These are phyloP conservation scores for Thalassiosira ordinaria DNA, from an alignment of 352 stramenopile species.

Conservation along the genomic window DNA sequence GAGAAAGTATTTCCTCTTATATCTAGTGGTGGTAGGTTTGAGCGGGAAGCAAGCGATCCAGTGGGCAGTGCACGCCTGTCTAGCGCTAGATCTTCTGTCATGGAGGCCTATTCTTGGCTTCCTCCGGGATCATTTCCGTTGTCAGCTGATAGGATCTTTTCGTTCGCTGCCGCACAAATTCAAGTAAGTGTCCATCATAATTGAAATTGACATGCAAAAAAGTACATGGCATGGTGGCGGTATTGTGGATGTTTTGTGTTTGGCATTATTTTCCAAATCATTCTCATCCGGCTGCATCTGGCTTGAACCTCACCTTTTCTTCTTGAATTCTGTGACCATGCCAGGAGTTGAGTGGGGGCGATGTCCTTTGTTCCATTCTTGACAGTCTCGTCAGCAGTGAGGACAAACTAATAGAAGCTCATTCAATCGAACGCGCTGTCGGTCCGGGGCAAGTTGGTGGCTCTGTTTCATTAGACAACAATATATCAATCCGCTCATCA, in stretches of 20 bases:
- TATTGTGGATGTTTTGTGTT: no score
- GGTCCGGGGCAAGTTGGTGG: constrained; percentile 67
- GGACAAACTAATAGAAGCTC: constrained; percentile 80
- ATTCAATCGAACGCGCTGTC: constrained; percentile 63
- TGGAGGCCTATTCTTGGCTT: constrained; percentile 86
- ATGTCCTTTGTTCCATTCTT: constrained; percentile 81
- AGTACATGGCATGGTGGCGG: no score
- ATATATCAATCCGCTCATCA: constrained; percentile 68
- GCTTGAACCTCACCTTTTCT: no score
- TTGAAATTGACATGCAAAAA: no score
- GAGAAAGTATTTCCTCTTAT: constrained; percentile 81
- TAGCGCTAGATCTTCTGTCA: constrained; percentile 78
- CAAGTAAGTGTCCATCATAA: no score
- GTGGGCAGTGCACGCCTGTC: constrained; percentile 64
- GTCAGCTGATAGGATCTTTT: constrained; percentile 83
- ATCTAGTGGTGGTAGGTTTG: constrained; percentile 71
- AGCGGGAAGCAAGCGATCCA: constrained; percentile 47
- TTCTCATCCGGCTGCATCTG: no score
- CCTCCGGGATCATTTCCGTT: constrained; percentile 85
- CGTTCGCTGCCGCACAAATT: constrained; percentile 80
- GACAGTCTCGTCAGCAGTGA: constrained; percentile 72
- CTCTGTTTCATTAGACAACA: constrained; percentile 70
- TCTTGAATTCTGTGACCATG: constrained; percentile 20
- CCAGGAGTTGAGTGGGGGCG: constrained; percentile 57
- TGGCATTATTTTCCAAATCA: no score